Evolutionary conservation across 1,284 basidiomycete genomes (phyloP).

Genomic region (Chondrostereum purpureum): DNA sequence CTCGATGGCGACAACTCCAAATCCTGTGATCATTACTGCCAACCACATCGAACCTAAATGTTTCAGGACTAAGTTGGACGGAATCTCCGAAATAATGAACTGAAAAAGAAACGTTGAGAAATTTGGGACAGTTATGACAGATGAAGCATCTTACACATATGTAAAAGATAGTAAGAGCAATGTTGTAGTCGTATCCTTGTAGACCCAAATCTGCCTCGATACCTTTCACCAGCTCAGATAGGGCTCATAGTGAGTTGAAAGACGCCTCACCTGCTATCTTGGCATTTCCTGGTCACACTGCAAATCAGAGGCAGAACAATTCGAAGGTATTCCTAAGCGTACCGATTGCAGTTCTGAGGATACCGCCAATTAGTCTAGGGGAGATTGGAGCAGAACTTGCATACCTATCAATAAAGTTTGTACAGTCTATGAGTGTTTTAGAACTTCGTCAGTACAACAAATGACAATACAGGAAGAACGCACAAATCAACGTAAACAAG

Average conservation of each 20-base stretch:
- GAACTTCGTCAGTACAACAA: not conserved
- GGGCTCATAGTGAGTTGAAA: not conserved
- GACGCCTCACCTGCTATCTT: slow-evolving; percentile 1
- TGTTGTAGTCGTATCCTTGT: slow-evolving; percentile 11
- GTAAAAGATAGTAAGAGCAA: slow-evolving; percentile 28
- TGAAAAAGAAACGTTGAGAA: slow-evolving; percentile 13
- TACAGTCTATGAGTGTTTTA: slow-evolving; percentile 21
- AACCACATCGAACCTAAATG: slow-evolving; percentile 35
- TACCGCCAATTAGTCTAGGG: no score
- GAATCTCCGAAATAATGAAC: slow-evolving; percentile 36
- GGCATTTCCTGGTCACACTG: slow-evolving; percentile 1
- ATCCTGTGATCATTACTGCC: slow-evolving; percentile 29
- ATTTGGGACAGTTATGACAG: not conserved
- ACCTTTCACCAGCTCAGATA: slow-evolving; percentile 2
- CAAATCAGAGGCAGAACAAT: not conserved
- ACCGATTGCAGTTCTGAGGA: slow-evolving; percentile 4
- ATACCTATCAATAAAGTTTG: slow-evolving; percentile 35
- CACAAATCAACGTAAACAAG: slow-evolving; percentile 35
- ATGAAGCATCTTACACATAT: slow-evolving; percentile 22
- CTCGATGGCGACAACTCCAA: slow-evolving; percentile 34
- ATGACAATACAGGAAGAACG: slow-evolving; percentile 12
- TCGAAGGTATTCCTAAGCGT: not conserved
- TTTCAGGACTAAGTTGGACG: slow-evolving; percentile 37
- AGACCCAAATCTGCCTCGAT: slow-evolving; percentile 10
- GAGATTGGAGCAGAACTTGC: no score